These are phyloP conservation scores for Auriscalpium vulgare DNA, from an alignment of 768 basidiomycete genomes.

Conservation along the genomic window DNA sequence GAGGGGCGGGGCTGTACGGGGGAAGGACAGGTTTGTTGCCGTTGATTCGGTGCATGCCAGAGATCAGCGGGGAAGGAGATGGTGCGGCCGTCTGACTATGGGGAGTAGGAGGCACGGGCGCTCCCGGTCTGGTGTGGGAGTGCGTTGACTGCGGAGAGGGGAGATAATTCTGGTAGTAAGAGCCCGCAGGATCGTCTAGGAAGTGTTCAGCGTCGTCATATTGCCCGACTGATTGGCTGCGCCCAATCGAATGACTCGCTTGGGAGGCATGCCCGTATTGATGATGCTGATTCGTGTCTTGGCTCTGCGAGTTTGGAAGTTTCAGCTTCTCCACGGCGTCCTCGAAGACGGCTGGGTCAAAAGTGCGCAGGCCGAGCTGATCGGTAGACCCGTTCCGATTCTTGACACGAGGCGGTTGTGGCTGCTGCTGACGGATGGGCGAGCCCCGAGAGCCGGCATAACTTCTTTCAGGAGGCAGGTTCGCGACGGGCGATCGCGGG, in stretches of 20 bases:
- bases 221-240: slow-evolving; percentile 16
- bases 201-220: slow-evolving; percentile 54
- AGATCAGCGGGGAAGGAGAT: slow-evolving; percentile 60
- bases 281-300: background rate
- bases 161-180: slow-evolving; percentile 53
- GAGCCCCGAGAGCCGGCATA: background rate
- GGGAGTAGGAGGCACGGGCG: slow-evolving; percentile 74
- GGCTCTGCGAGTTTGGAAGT: background rate
- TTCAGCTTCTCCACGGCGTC: slow-evolving; percentile 11
- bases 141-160: slow-evolving; percentile 30
- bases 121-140: slow-evolving; percentile 46
- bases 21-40: slow-evolving; percentile 25
- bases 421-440: background rate
- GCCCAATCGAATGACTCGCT: background rate
- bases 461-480: slow-evolving; percentile 6
- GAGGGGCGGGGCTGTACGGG: slow-evolving; percentile 44
- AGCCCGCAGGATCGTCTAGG: slow-evolving; percentile 48
- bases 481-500: slow-evolving; percentile 12
- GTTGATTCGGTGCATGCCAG: slow-evolving; percentile 36
- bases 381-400: slow-evolving; percentile 15
- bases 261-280: slow-evolving; percentile 1
- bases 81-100: slow-evolving; percentile 69
- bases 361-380: slow-evolving; percentile 10
- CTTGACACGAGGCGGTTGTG: slow-evolving; percentile 5
- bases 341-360: slow-evolving; percentile 10